Percentiles rank a stretch among this genome's conserved stretches.
These are phyloP conservation scores for Russula foetens DNA, from an alignment of 768 basidiomycete genomes.

Conservation along the genomic window DNA sequence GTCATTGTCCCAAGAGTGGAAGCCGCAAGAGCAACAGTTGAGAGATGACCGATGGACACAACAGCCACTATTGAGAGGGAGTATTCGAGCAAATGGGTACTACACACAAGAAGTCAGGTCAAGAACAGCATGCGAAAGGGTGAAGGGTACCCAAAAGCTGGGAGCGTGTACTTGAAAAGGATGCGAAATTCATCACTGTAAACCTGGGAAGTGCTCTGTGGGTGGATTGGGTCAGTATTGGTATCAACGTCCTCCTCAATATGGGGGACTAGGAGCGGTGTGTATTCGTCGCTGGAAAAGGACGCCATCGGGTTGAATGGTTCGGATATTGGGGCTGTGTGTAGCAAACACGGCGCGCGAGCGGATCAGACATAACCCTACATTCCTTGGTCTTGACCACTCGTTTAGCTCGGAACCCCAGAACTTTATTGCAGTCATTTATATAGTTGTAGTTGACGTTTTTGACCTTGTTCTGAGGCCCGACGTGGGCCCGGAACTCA, in stretches of 20 bases:
- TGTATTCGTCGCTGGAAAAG: constrained; percentile 19
- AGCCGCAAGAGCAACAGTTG: constrained; percentile 83
- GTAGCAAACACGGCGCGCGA: no score
- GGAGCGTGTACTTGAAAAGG: constrained; percentile 55
- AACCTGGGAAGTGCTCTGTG: constrained; percentile 24
- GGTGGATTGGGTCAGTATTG: background rate
- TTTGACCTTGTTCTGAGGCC: no score
- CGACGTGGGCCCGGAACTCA: no score
- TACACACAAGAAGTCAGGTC: constrained; percentile 24
- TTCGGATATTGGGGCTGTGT: no score
- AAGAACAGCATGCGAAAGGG: background rate
- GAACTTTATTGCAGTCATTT: no score
- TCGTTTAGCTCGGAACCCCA: no score
- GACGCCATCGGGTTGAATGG: constrained; percentile 21
- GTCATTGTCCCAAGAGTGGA: constrained; percentile 42
- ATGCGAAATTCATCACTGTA: constrained; percentile 54
- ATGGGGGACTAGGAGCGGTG: constrained; percentile 37
- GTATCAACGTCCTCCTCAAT: constrained; percentile 43
- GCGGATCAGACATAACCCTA: no score
- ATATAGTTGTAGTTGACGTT: no score
- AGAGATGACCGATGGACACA: constrained; percentile 84
- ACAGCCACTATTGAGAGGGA: constrained; percentile 79
- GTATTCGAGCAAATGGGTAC: constrained; percentile 78
- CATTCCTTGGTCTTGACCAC: no score
- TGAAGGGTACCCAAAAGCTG: constrained; percentile 52